A percentile compares a stretch with the other conserved stretches of the same genome.
phyloP scores from a whole-genome alignment of 1,139 yeast genomes.

The Kluyveromyces sp. region DNA sequence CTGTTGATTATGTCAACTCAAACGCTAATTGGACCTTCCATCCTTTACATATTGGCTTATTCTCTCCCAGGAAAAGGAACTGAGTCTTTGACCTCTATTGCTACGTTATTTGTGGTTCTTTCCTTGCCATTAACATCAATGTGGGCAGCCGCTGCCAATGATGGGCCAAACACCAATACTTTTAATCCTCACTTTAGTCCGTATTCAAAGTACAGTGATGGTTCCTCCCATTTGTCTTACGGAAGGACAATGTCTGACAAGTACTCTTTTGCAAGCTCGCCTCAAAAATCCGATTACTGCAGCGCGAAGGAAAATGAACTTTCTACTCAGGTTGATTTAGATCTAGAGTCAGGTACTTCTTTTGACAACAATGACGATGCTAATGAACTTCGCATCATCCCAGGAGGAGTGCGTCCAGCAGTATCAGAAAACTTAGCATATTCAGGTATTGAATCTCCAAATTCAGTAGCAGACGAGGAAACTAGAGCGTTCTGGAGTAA shows the following conservation, averaged over 20 bases:
- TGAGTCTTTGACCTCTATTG: conserved; percentile 35
- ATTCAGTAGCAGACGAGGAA: conserved; percentile 31
- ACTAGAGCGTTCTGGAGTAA: conserved; percentile 31
- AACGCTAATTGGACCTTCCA: conserved; percentile 70
- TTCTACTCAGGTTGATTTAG: conserved; percentile 5
- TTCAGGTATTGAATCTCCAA: conserved; percentile 23
- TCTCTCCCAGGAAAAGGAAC: conserved; percentile 28
- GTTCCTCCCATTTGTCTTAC: conserved; percentile 4
- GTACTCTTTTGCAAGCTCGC: conserved; percentile 2
- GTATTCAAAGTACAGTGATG: conserved; percentile 4
- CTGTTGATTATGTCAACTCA: conserved; percentile 77
- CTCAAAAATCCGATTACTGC: conserved; percentile 1
- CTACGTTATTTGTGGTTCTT: conserved; percentile 45
- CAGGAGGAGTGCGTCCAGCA: neutral
- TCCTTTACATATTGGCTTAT: conserved; percentile 53
- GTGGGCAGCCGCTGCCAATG: conserved; percentile 73
- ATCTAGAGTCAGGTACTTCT: conserved; percentile 1
- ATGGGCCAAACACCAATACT: conserved; percentile 34
- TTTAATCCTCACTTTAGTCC: conserved; percentile 17
- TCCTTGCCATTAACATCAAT: conserved; percentile 77
- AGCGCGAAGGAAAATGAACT: conserved; percentile 4
- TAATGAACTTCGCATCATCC: neutral
- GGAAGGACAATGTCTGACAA: conserved; percentile 3
- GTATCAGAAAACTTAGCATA: neutral
- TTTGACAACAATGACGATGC: neutral